Evolutionary conservation across 2,329 filamentous ascomycete genomes (phyloP).

Genomic region (Penicillium brasilianum): DNA sequence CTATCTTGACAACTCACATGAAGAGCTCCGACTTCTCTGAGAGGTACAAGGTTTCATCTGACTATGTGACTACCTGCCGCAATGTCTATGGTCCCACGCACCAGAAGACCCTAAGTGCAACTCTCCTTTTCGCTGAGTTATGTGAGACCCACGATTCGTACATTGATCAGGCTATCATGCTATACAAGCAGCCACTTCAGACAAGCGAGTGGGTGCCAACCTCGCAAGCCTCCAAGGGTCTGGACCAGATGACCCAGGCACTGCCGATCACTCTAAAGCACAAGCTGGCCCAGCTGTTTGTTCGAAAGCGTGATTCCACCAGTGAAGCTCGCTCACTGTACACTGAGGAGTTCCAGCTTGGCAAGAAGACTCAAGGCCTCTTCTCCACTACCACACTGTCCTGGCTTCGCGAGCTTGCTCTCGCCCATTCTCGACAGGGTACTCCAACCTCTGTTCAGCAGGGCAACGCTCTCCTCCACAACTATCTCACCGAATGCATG

Average conservation of each 20-base stretch:
- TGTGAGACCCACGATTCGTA: conserved; percentile 54
- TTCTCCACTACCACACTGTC: conserved; percentile 54
- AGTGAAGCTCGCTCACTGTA: conserved; percentile 48
- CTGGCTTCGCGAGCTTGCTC: conserved; percentile 51
- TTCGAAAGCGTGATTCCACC: conserved; percentile 46
- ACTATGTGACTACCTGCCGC: conserved; percentile 55
- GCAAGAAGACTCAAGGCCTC: conserved; percentile 52
- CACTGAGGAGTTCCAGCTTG: conserved; percentile 51
- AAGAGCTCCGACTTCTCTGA: conserved; percentile 50
- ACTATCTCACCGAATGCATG: conserved; percentile 50
- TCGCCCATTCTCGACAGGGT: conserved; percentile 48
- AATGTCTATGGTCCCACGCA: conserved; percentile 45
- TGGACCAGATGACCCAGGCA: conserved; percentile 43
- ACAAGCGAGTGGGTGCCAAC: conserved; percentile 44
- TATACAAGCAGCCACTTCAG: conserved; percentile 56
- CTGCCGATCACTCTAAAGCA: conserved; percentile 55
- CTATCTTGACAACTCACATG: conserved; percentile 52
- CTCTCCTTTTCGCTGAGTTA: conserved; percentile 50
- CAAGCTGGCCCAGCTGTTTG: conserved; percentile 56
- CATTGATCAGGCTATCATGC: conserved; percentile 50
- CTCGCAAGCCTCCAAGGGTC: conserved; percentile 32
- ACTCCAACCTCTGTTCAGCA: conserved; percentile 47
- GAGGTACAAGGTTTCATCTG: conserved; percentile 53
- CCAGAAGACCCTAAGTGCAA: conserved; percentile 45
- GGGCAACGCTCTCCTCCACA: conserved; percentile 48